Evolutionary conservation across 2,329 filamentous ascomycete species (phyloP).

Genomic region (Botrytis tulipae): DNA sequence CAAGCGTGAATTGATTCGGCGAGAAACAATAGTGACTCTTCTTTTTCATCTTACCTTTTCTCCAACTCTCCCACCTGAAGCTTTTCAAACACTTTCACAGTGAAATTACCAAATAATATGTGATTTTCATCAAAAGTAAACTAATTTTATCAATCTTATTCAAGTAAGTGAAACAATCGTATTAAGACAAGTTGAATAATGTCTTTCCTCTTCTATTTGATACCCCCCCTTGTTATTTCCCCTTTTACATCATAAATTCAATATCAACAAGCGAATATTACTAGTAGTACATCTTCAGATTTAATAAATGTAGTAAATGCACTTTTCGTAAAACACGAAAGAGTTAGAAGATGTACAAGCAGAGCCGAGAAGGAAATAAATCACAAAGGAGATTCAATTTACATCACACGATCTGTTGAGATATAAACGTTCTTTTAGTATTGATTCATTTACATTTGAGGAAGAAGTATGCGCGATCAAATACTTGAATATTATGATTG

Average conservation of each 20-base stretch:
- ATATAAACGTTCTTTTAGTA: too few relatives aligned
- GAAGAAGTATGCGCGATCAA: neutral
- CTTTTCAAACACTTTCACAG: neutral
- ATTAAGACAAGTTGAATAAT: neutral
- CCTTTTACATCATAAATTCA: neutral
- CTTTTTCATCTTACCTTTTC: neutral
- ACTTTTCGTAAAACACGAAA: neutral
- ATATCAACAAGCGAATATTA: neutral
- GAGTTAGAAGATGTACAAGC: fast-evolving
- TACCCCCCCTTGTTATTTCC: neutral
- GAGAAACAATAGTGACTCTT: neutral
- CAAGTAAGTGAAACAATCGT: neutral
- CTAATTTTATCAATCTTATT: neutral
- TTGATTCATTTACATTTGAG: neutral
- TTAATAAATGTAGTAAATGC: neutral
- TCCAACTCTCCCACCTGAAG: neutral
- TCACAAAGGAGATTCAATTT: neutral
- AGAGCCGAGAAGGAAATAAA: neutral
- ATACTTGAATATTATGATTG: neutral
- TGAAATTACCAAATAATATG: neutral
- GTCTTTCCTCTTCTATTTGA: neutral
- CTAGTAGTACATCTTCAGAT: neutral
- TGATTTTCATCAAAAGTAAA: neutral
- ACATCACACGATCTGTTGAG: too few relatives aligned
- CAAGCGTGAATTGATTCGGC: neutral